These are phyloP conservation scores for Backusella morwellensis DNA, from an alignment of 192 early-diverging fungal genomes.

Conservation along the genomic window DNA sequence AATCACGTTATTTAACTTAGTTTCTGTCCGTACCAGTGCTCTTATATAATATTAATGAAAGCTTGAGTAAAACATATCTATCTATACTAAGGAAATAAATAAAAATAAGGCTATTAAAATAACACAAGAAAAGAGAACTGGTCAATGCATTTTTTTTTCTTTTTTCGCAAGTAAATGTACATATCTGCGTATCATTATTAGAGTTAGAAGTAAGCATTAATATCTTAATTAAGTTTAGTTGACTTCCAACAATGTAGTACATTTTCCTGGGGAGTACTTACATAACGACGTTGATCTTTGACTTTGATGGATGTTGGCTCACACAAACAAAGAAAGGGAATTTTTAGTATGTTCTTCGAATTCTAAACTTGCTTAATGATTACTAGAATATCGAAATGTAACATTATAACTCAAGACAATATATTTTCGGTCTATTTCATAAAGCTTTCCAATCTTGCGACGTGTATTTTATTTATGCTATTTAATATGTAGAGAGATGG, in stretches of 20 bases:
- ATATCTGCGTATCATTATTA: not conserved
- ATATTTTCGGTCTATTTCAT: not conserved
- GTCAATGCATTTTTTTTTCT: not conserved
- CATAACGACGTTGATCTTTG: not conserved
- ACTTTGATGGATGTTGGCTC: not conserved
- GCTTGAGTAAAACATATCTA: not conserved
- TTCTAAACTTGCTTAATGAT: not conserved
- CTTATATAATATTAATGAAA: not conserved
- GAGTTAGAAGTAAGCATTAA: not conserved
- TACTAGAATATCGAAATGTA: not conserved
- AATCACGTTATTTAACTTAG: not conserved
- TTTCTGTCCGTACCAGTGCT: not conserved
- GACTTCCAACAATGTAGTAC: no score
- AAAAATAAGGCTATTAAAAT: not conserved
- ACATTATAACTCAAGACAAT: not conserved
- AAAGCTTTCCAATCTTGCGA: not conserved
- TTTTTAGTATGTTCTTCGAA: not conserved
- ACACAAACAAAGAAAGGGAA: not conserved
- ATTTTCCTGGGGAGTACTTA: no score
- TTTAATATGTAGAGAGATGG: no score
- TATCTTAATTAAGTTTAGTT: not conserved
- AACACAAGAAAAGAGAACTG: not conserved
- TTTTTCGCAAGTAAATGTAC: not conserved
- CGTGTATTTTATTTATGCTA: not conserved
- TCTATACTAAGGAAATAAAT: not conserved